Conservation (phyloP, 2,329 filamentous ascomycete species). For the Penicillium sp. region DNA sequence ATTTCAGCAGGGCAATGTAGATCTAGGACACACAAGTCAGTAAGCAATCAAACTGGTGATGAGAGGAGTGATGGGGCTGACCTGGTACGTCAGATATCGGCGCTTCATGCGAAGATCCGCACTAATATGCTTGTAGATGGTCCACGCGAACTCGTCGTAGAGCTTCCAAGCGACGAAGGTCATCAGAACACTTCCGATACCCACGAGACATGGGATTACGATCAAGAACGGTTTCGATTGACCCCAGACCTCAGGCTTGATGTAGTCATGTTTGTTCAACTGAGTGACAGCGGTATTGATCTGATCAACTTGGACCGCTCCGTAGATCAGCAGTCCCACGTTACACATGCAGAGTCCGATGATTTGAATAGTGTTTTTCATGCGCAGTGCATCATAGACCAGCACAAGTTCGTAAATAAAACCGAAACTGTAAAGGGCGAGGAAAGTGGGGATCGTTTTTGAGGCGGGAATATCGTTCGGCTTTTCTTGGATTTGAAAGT, state of each 20-base stretch:
- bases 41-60: neutral
- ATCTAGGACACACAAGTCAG: constrained; percentile 61
- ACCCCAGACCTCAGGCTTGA: constrained; percentile 65
- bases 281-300: constrained; percentile 72
- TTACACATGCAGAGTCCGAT: constrained; percentile 96
- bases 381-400: constrained; percentile 87
- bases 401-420: constrained; percentile 90
- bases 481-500: constrained; percentile 68
- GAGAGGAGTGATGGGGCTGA: constrained; percentile 49
- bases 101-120: constrained; percentile 97
- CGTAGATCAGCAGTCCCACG: constrained; percentile 87
- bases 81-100: constrained; percentile 94
- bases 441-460: constrained; percentile 85
- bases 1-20: constrained; percentile 96
- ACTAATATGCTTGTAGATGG: constrained; percentile 98
- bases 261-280: constrained; percentile 53
- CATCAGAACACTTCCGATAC: constrained; percentile 72
- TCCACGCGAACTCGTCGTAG: constrained; percentile 98
- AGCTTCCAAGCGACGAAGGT: constrained; percentile 86
- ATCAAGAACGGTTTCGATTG: constrained; percentile 76
- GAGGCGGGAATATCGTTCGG: constrained; percentile 48
- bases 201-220: constrained; percentile 83
- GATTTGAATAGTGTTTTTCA: constrained; percentile 98
- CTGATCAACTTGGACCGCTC: constrained; percentile 89
- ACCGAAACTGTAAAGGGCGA: constrained; percentile 95